Evolutionary conservation across 2,329 filamentous ascomycete species (phyloP), one percentile per base, ranked within the genome.

Genomic region (Botryotinia narcissicola): DNA sequence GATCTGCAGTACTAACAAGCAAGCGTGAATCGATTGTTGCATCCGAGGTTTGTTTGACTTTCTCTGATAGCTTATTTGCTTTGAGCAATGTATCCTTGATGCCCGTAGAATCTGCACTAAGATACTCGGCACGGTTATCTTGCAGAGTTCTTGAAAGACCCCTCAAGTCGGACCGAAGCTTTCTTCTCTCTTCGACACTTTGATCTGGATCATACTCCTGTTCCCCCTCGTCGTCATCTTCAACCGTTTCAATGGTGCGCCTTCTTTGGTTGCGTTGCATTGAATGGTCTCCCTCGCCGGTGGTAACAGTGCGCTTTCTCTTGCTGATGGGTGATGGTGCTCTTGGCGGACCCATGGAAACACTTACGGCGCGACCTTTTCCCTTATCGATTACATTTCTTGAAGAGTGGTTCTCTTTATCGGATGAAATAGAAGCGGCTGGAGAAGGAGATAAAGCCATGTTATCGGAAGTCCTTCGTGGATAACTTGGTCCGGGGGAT

Each of bases 1-100:
- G 83, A 76, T 98, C 94, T 8, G 93, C 93, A 0, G 93, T 90
- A 76, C 88, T 90, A 67, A 97, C 92, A 5, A 98, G 87, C 40
- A 97, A 86, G n/a, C 93, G 90, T 0, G 95, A 94, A 81, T 99
- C 96, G 75, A 97, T 91, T 0, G 92, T 93, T 0, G 96, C 96
- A 81, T 98, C 96, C 3, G 91, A 90, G 0, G 96, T 97, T 84
- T 98, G 95, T 79, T 92, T 93, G 74, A 97, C 91, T 77, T 89
- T 86, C 73, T 86, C 85, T 75, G 91, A 90, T 22, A 91, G 83
- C 51, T 86, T 82, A 77, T 96, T 91, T 25, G 92, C 91, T 76
- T 87, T 87, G 37, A 87, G 82, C 37, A 98, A 84, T 1, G 90
- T 89, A 16, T 91, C 85, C 73, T 88, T 84, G 25, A 97, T 84